Percentiles rank a stretch among this genome's conserved stretches.
These are phyloP conservation scores for Panellus pusillus DNA, from an alignment of 768 basidiomycete species.

Conservation along the genomic window DNA sequence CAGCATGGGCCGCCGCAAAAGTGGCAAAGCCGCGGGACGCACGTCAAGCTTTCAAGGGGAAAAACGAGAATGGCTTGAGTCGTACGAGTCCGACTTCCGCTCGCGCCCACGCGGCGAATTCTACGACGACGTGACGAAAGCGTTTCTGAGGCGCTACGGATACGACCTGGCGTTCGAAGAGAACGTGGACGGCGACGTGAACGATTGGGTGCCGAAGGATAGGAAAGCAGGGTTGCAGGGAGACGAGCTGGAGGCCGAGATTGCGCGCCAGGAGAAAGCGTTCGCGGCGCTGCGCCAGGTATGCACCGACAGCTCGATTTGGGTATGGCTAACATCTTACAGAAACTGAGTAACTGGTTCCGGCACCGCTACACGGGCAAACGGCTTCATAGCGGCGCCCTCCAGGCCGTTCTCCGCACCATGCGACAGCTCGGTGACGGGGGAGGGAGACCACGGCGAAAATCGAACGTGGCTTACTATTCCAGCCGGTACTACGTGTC, in stretches of 20 bases:
- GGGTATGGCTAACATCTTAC: neutral
- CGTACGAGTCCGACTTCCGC: neutral
- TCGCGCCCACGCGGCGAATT: neutral
- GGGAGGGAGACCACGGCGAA: neutral
- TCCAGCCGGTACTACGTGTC: conserved; percentile 3
- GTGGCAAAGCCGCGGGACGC: neutral
- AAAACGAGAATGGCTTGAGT: neutral
- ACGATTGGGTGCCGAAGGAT: neutral
- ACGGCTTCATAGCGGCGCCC: neutral
- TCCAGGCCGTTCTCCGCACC: neutral
- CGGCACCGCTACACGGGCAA: conserved; percentile 1
- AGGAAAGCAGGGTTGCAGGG: neutral
- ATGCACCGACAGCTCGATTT: neutral
- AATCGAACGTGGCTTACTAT: neutral
- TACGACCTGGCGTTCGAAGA: neutral
- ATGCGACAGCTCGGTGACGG: neutral
- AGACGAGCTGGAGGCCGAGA: neutral
- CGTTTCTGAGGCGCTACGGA: neutral
- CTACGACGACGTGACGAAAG: neutral
- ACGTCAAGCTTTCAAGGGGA: neutral
- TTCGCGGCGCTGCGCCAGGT: neutral
- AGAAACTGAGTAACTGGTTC: conserved; percentile 13
- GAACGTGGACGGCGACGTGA: neutral
- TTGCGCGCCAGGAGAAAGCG: neutral
- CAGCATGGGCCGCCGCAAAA: neutral